Evolutionary conservation across 495 filamentous ascomycete genomes (phyloP).

Genomic region (Penicillium cataractarum): DNA sequence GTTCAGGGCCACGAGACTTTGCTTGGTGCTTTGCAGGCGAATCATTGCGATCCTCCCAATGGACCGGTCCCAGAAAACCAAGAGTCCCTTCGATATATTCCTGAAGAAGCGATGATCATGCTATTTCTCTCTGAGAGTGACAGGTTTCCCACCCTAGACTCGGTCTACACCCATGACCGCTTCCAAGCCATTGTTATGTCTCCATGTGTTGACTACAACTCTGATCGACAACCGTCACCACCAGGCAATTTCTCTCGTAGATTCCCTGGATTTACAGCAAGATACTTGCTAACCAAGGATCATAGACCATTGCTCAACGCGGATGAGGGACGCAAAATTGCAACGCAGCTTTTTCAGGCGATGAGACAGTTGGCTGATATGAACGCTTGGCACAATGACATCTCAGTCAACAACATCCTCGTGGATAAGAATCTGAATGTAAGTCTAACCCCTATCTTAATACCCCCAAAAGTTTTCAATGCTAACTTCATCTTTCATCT

Average conservation of each 20-base stretch:
- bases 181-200: slow-evolving; percentile 31
- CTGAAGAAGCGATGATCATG: slow-evolving; percentile 30
- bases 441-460: slow-evolving; percentile 4
- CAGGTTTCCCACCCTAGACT: slow-evolving; percentile 32
- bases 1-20: slow-evolving; percentile 20
- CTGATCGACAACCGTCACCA: slow-evolving; percentile 9
- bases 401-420: slow-evolving; percentile 31
- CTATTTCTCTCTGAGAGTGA: slow-evolving; percentile 24
- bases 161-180: slow-evolving; percentile 31
- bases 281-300: slow-evolving; percentile 14
- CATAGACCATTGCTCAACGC: slow-evolving; percentile 25
- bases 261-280: slow-evolving; percentile 24
- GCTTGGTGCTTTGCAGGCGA: neutral
- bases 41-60: slow-evolving; percentile 7
- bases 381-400: slow-evolving; percentile 28
- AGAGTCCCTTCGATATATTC: slow-evolving; percentile 17
- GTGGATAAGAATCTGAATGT: slow-evolving; percentile 31
- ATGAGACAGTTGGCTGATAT: slow-evolving; percentile 29
- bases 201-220: slow-evolving; percentile 22
- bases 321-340: slow-evolving; percentile 29
- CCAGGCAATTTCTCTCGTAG: neutral
- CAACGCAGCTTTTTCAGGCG: slow-evolving; percentile 30
- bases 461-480: neutral
- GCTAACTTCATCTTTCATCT: neutral
- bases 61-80: slow-evolving; percentile 10